Base-by-base conservation (phyloP, 306 rosid genomes). In the Begonia masoniana region DNA sequence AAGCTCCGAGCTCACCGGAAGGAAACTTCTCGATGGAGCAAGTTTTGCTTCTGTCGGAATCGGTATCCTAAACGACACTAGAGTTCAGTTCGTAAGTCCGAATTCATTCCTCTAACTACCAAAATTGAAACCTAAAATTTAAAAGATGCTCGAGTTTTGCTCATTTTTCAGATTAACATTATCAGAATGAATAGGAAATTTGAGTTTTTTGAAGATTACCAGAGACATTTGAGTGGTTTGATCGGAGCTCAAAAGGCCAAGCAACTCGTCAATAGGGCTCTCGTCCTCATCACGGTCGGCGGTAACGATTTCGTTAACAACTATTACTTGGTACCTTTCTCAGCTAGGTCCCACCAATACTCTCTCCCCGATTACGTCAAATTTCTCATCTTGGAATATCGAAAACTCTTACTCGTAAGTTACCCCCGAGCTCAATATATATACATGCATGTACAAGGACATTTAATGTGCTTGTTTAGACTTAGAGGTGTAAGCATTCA, bases 281-380 rank as follows among this genome's bases (percentile, higher is more conserved):
- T 77, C 7, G 69, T 73, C 35, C 71, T 80, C 16, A 70, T 83
- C 10, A 80, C 94, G 2, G 51, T 83, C 0, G 88, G 94, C 3
- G 85, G 94, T 9, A 83, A 83, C 50, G 84, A 83, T 63, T 80
- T 68, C 11, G 82, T 83, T 13, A 83, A 83, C 73, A 83, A 80
- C 66, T 83, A 80, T 41, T 83, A 80, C 54, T 13, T 62, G 35
- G 60, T 63, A 4, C 87, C 85, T 3, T 1, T 50, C 51, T 57
- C 87, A 0, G 62, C 56, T 2, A 64, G 94, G 51, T 75, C 79
- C 12, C 80, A 65, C 45, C 94, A 80, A 59, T 83, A 62, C 66
- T 43, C 82, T 6, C 46, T 83, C 19, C 82, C 84, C 0, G 73
- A 66, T 10, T 80, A 43, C 49, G 72, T 65, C 48, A n/a, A 51